phyloP scores from a whole-genome alignment of 805 yeast species.

The Starmerella roubikii region DNA sequence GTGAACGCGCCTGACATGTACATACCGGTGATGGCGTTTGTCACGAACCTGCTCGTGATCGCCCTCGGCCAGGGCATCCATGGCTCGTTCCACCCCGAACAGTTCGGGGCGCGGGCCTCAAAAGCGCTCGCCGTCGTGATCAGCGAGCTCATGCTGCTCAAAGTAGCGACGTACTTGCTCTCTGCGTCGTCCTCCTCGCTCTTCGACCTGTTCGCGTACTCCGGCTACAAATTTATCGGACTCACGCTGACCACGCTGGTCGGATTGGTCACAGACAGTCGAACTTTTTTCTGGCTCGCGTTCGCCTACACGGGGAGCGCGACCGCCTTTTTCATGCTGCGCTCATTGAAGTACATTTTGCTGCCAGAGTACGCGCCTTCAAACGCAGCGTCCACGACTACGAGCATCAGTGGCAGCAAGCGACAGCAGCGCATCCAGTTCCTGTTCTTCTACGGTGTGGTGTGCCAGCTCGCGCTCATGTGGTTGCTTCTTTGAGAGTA shows the following conservation, averaged over 20 bases:
- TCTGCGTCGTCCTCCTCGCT: conserved; percentile 48
- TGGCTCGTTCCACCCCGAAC: conserved; percentile 86
- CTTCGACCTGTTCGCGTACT: conserved; percentile 76
- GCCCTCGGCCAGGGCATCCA: conserved; percentile 73
- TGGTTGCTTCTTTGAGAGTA: conserved; percentile 42
- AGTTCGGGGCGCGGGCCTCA: conserved; percentile 75
- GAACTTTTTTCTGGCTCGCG: conserved; percentile 37
- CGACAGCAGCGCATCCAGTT: conserved; percentile 69
- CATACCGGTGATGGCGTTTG: conserved; percentile 85
- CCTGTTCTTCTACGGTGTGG: conserved; percentile 68
- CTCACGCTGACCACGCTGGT: conserved; percentile 27
- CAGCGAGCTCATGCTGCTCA: conserved; percentile 61
- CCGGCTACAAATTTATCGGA: conserved; percentile 90
- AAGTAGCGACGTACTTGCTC: conserved; percentile 70
- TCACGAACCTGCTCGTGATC: conserved; percentile 74
- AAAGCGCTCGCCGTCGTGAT: conserved; percentile 73
- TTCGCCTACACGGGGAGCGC: conserved; percentile 41
- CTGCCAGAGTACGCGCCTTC: conserved; percentile 43
- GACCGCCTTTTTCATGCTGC: conserved; percentile 36
- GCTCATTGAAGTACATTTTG: conserved; percentile 51
- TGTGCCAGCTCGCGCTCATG: conserved; percentile 62
- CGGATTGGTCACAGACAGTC: conserved; percentile 21
- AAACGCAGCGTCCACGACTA: conserved; percentile 31
- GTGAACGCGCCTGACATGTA: conserved; percentile 92
- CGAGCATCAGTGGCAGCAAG: conserved; percentile 51